Evolutionary conservation across 345 rosid genomes (phyloP), one percentile per base, ranked within the genome.

Genomic region (Euphorbia peplus): DNA sequence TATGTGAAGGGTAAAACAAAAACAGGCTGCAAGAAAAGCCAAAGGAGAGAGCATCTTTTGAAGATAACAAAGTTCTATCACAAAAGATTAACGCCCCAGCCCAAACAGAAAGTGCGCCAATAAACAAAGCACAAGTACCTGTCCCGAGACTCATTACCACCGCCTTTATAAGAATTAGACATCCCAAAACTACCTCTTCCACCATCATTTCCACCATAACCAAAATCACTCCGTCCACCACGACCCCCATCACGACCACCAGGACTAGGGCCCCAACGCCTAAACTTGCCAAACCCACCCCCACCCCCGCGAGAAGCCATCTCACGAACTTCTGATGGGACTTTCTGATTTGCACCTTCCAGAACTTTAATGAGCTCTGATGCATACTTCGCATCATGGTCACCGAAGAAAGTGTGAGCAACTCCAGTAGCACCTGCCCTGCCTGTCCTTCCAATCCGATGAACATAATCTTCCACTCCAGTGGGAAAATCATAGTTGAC

Each of bases 351-450:
- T 68, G 99, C 96, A 72, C 97, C 99, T 81, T 91, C 98, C 67
- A 95, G 75, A 61, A 95, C 78, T 79, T 95, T 95, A 58, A 95
- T 82, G 53, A 95, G 92, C 64, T 90, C 99, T 16, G 85, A 77
- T 47, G 97, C 98, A 71, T 95, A 77, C 82, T 90, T 91, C 1
- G 96, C 83, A 84, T 91, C 99, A 79, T 90, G 99, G 35, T 90
- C 98, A 22, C 92, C 86, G 58, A 91, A 86, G 69, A 95, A 95
- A 13, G 98, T 91, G 77, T 83, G 80, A 12, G 99, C 91, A 54
- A 83, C 16, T 64, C 99, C 99, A 30, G 93, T 90, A n/a, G 98
- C 99, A 73, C 99, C 99, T 26, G 99, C 98, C 77, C 99, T 87
- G 32, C 96, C 99, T 15, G 98, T 95, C 78, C 99, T 90, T 64